These are phyloP conservation scores for Podaxis rugospora DNA, from an alignment of 768 basidiomycete genomes.

Conservation along the genomic window DNA sequence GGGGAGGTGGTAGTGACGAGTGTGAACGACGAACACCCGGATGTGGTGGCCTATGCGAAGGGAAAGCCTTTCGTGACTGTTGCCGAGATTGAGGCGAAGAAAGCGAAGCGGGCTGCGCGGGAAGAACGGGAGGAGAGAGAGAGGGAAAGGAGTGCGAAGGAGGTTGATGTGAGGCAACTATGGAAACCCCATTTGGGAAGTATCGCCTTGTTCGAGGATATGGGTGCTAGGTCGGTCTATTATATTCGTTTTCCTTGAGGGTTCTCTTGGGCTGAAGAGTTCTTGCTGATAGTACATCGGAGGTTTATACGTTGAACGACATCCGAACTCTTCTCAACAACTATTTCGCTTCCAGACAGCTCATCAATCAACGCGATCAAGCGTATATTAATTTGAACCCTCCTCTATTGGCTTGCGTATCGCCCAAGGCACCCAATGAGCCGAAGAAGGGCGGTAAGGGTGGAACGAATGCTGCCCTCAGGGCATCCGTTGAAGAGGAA, in stretches of 20 bases:
- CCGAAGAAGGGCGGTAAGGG: constrained; percentile 26
- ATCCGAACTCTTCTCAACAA: constrained; percentile 52
- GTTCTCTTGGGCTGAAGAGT: background rate
- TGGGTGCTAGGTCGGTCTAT: constrained; percentile 54
- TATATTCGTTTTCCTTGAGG: background rate
- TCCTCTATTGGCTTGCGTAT: constrained; percentile 31
- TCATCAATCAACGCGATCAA: constrained; percentile 64
- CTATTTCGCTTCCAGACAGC: constrained; percentile 56
- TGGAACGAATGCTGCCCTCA: constrained; percentile 7
- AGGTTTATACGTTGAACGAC: constrained; percentile 52
- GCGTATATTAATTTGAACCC: constrained; percentile 68
- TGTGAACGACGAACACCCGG: constrained; percentile 53
- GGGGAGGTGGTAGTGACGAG: constrained; percentile 52
- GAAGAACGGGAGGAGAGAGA: constrained; percentile 46
- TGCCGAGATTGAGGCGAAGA: constrained; percentile 59
- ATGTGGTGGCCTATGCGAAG: constrained; percentile 43
- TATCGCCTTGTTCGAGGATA: constrained; percentile 55
- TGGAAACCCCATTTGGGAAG: constrained; percentile 71
- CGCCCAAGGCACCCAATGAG: constrained; percentile 25
- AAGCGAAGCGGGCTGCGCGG: constrained; percentile 52
- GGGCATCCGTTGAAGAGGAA: constrained; percentile 4
- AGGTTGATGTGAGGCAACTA: constrained; percentile 59
- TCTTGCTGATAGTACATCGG: constrained; percentile 36
- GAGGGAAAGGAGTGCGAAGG: constrained; percentile 36
- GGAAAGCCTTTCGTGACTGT: constrained; percentile 46